These are phyloP conservation scores for Fusarium sulawesiense DNA, from an alignment of 2,329 filamentous ascomycete species.

Conservation along the genomic window DNA sequence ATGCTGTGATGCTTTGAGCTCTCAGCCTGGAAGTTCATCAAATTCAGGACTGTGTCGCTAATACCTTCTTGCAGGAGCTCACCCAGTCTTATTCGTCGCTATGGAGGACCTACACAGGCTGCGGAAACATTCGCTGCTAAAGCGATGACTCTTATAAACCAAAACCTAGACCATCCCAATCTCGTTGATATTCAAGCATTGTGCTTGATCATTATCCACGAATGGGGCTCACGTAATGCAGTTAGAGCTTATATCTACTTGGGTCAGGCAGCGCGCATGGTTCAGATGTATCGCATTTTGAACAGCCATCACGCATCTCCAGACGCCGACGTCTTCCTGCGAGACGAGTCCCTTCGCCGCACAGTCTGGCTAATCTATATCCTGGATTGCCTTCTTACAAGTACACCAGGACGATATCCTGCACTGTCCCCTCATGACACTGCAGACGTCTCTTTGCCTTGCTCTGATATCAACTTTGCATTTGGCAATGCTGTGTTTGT, in stretches of 20 bases:
- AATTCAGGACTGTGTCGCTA: slow-evolving; percentile 13
- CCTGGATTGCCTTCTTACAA: slow-evolving; percentile 71
- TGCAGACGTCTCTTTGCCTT: slow-evolving; percentile 67
- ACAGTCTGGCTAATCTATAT: slow-evolving; percentile 73
- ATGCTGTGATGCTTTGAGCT: background rate
- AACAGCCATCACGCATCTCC: slow-evolving; percentile 65
- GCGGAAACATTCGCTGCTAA: slow-evolving; percentile 70
- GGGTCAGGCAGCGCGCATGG: slow-evolving; percentile 71
- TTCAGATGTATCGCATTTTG: slow-evolving; percentile 72
- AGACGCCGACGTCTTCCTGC: slow-evolving; percentile 67
- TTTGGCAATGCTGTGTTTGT: slow-evolving; percentile 70
- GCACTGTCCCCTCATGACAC: slow-evolving; percentile 67
- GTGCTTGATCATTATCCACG: slow-evolving; percentile 70
- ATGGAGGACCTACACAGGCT: slow-evolving; percentile 66
- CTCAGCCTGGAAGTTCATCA: background rate
- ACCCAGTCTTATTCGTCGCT: slow-evolving; percentile 66
- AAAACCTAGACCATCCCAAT: slow-evolving; percentile 68
- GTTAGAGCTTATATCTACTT: slow-evolving; percentile 72
- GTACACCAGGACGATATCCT: slow-evolving; percentile 69
- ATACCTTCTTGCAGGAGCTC: slow-evolving; percentile 60
- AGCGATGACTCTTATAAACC: slow-evolving; percentile 67
- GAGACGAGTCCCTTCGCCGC: slow-evolving; percentile 70
- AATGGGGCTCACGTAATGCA: slow-evolving; percentile 71
- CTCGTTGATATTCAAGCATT: slow-evolving; percentile 71
- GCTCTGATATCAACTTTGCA: slow-evolving; percentile 71